Conservation (phyloP, 225 moss, liverwort and hornwort species). For the Straminergon stramineum region DNA sequence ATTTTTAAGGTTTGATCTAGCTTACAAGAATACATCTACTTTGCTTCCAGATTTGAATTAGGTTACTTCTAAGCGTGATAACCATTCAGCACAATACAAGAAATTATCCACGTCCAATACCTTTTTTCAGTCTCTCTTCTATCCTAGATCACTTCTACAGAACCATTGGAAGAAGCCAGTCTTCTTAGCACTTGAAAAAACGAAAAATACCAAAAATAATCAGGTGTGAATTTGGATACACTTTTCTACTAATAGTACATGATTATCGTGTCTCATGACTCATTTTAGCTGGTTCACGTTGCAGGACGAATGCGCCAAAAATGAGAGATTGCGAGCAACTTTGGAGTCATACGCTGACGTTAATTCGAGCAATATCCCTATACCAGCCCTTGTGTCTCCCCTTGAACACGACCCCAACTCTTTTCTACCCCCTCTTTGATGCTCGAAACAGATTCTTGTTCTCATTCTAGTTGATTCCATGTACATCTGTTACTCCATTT, state of each 20-base stretch:
- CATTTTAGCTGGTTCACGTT: neutral
- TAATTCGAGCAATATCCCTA: neutral
- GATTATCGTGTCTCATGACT: neutral
- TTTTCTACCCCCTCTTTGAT: slow-evolving; percentile 44
- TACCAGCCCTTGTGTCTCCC: slow-evolving; percentile 5
- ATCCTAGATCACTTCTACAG: neutral
- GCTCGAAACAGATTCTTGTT: neutral
- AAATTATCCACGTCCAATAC: neutral
- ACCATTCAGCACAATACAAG: neutral
- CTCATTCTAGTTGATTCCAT: neutral
- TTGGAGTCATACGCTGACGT: slow-evolving; percentile 21
- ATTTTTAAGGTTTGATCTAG: neutral
- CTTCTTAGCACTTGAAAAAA: neutral
- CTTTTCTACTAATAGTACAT: neutral
- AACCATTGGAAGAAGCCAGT: neutral
- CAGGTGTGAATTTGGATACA: neutral
- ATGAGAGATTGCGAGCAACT: slow-evolving; percentile 60
- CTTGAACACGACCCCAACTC: slow-evolving; percentile 14
- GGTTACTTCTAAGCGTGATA: neutral
- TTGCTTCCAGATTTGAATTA: neutral
- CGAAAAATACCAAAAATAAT: neutral
- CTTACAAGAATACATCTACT: neutral
- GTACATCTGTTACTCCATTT: neutral
- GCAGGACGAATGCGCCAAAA: slow-evolving; percentile 94
- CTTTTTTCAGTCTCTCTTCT: neutral